Evolutionary conservation across 352 stramenopile species (phyloP), one percentile per base, ranked within the genome.

Genomic region (Pythium chondricola): DNA sequence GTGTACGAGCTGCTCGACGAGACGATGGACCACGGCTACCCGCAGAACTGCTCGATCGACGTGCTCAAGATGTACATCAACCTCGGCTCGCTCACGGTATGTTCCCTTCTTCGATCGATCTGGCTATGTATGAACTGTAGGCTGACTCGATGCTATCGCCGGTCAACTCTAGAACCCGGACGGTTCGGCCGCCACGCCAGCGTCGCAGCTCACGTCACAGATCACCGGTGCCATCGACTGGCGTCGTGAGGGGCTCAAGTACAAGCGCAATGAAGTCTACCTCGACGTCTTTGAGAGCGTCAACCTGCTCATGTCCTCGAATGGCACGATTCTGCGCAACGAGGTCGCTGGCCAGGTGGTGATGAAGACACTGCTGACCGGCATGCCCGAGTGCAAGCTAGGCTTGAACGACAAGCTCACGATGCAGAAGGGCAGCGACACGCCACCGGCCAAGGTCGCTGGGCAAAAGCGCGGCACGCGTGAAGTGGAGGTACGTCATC

Each of bases 1-100:
- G 95, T 99, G 52, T 99, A 99, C 55, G 96, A 99, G 76, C 82
- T 99, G 25, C 90, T 99, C 61, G 96, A 99, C 56, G 95, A 99
- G 65, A 98, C 95, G 6, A 98, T 99, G 92, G 96, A 99, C 73
- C 98, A 98, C 83, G 96, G 96, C 6, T 99, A 99, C 71, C 96
- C 96, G 24, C 96, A 99, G 78, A 99, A 98, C 69, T 98, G 93
- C 66, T 92, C 93, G 20, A 97, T 98, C 29, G 96, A 98, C 70
- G 90, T 98, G 17, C 80, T 99, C 60, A 97, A 97, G 62, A 82
- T 98, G 51, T 99, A 98, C 71, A 98, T 98, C 61, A 98, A 99
- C 72, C 76, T 98, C 20, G 96, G 95, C 6, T 83, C 69, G 8
- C 71, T 85, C 26, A 66, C 78, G 46, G 75, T 87, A 41, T 25